A percentile compares a stretch with the other conserved stretches of the same genome.
These are phyloP conservation scores for Botrytis deweyae DNA, from an alignment of 2,329 filamentous ascomycete genomes.

Conservation along the genomic window DNA sequence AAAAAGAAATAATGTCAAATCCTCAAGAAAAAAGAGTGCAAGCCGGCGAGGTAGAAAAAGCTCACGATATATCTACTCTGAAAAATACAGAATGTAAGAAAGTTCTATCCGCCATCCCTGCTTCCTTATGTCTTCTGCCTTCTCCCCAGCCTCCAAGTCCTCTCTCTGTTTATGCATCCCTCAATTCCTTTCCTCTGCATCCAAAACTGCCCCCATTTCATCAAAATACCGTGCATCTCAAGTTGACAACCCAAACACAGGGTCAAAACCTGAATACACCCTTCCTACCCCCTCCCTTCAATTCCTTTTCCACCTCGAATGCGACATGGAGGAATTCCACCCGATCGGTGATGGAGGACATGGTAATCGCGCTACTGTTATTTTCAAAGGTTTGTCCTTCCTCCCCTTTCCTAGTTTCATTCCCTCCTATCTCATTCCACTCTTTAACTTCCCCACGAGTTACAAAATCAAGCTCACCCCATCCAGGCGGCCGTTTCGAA, in stretches of 20 bases:
- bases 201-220: too few relatives aligned
- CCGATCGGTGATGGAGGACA: neutral
- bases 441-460: neutral
- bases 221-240: too few relatives aligned
- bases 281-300: neutral
- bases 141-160: too few relatives aligned
- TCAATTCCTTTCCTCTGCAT: too few relatives aligned
- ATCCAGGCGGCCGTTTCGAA: conserved; percentile 20
- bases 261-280: neutral
- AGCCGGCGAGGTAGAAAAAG: conserved; percentile 7
- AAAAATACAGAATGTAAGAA: conserved; percentile 6
- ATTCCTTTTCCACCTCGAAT: conserved; percentile 12
- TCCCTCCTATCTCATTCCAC: neutral
- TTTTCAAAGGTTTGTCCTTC: neutral
- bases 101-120: too few relatives aligned
- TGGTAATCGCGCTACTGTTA: neutral
- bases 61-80: conserved; percentile 3
- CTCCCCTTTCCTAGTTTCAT: too few relatives aligned
- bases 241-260: neutral
- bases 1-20: neutral
- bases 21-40: neutral
- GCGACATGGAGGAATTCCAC: neutral
- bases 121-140: too few relatives aligned
- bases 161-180: too few relatives aligned
- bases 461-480: neutral